These are phyloP conservation scores for Globisporangium mamillatum DNA, from an alignment of 352 stramenopile species.

Conservation along the genomic window DNA sequence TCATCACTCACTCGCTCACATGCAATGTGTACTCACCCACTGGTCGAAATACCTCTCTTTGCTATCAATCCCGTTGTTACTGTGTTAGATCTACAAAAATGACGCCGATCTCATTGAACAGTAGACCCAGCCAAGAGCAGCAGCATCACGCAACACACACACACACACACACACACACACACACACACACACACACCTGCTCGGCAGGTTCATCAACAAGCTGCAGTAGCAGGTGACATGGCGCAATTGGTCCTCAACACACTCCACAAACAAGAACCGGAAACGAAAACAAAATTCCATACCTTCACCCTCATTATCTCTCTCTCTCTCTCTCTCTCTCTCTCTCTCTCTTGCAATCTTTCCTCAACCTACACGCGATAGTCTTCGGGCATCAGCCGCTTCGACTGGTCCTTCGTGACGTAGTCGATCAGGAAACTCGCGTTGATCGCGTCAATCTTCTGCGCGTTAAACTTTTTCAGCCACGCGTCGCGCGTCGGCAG, in stretches of 20 bases:
- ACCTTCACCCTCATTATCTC: neutral
- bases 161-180: neutral
- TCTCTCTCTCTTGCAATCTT: neutral
- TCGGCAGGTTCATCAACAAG: neutral
- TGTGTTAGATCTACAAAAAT: conserved; percentile 23
- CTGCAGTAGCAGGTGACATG: neutral
- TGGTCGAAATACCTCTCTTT: neutral
- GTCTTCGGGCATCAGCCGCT: conserved; percentile 41
- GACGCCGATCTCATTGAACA: conserved; percentile 23
- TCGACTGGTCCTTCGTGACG: conserved; percentile 77
- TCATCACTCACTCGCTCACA: neutral
- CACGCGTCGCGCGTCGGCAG: conserved; percentile 58
- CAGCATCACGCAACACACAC: neutral
- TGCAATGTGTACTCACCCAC: neutral
- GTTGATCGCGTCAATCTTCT: conserved; percentile 72
- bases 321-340: neutral
- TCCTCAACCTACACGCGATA: conserved; percentile 42
- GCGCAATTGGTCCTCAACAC: too few relatives aligned
- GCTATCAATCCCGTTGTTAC: neutral
- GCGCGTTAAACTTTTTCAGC: conserved; percentile 67
- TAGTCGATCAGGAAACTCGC: conserved; percentile 84
- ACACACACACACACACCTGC: neutral
- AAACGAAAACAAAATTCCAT: neutral
- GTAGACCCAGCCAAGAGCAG: neutral
- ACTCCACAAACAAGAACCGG: neutral